Conservation (phyloP, 2,329 filamentous ascomycete species). For the Talaromyces sp. region DNA sequence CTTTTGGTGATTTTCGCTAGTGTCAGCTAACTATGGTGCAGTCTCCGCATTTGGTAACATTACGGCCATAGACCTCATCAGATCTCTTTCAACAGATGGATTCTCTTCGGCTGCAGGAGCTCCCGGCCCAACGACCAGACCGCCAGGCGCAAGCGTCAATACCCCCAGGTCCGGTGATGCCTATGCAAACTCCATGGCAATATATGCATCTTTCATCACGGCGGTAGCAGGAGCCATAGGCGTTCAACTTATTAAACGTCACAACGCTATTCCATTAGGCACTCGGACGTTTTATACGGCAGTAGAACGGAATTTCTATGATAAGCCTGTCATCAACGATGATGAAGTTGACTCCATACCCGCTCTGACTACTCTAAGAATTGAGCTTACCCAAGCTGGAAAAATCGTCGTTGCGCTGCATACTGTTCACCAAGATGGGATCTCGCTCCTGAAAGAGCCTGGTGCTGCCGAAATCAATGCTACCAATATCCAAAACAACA, state of each 20-base stretch:
- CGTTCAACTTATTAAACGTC: constrained; percentile 34
- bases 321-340: constrained; percentile 27
- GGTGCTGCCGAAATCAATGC: constrained; percentile 22
- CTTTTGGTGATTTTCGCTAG: neutral
- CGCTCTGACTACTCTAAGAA: constrained; percentile 35
- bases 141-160: constrained; percentile 24
- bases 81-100: constrained; percentile 33
- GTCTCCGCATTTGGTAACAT: constrained; percentile 37
- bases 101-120: constrained; percentile 23
- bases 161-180: constrained; percentile 29
- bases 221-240: constrained; percentile 37
- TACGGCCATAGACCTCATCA: constrained; percentile 34
- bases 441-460: constrained; percentile 31
- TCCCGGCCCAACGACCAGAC: constrained; percentile 24
- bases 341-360: constrained; percentile 26
- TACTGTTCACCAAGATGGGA: constrained; percentile 35
- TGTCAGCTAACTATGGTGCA: constrained; percentile 17
- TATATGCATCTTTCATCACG: constrained; percentile 41
- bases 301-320: constrained; percentile 31
- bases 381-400: constrained; percentile 36
- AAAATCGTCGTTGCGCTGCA: constrained; percentile 37
- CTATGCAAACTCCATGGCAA: constrained; percentile 32
- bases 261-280: constrained; percentile 39
- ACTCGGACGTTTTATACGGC: constrained; percentile 39
- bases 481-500: constrained; percentile 24